A percentile compares a stretch with the other conserved stretches of the same genome.
These are phyloP conservation scores for Passalora sequoiae DNA, from an alignment of 2,329 filamentous ascomycete species.

Conservation along the genomic window DNA sequence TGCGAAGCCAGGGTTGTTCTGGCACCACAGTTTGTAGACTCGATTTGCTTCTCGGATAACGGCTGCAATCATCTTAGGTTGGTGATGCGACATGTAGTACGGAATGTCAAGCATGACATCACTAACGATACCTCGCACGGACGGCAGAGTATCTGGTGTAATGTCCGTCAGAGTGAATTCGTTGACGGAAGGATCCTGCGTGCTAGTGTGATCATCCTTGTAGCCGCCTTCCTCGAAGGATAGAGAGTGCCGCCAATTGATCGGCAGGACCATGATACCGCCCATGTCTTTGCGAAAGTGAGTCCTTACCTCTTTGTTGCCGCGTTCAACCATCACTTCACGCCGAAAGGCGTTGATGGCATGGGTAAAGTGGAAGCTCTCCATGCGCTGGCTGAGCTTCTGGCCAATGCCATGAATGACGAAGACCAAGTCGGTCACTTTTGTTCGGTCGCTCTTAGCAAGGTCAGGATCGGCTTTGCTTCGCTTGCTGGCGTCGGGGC, in stretches of 20 bases:
- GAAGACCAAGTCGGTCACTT: slow-evolving; percentile 80
- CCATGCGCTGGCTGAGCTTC: slow-evolving; percentile 88
- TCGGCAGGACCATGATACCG: slow-evolving; percentile 86
- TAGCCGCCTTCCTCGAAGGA: slow-evolving; percentile 75
- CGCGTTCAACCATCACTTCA: slow-evolving; percentile 78
- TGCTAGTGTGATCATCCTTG: slow-evolving; percentile 46
- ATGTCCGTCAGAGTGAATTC: slow-evolving; percentile 76
- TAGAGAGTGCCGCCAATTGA: slow-evolving; percentile 89
- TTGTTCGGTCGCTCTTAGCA: slow-evolving; percentile 61
- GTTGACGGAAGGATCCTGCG: slow-evolving; percentile 41
- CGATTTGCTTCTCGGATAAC: slow-evolving; percentile 87
- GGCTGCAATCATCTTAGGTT: slow-evolving; percentile 87
- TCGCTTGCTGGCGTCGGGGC: slow-evolving; percentile 37
- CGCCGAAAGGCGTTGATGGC: slow-evolving; percentile 86
- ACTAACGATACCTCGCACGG: slow-evolving; percentile 84
- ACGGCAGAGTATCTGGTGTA: slow-evolving; percentile 82
- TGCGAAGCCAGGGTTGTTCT: slow-evolving; percentile 79
- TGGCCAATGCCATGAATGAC: slow-evolving; percentile 96
- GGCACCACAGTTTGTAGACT: slow-evolving; percentile 92
- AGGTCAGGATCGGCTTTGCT: slow-evolving; percentile 50
- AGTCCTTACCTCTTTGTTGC: slow-evolving; percentile 65
- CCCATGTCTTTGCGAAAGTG: slow-evolving; percentile 73
- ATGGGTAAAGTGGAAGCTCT: slow-evolving; percentile 96
- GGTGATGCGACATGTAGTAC: slow-evolving; percentile 95
- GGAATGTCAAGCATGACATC: slow-evolving; percentile 99